phyloP scores from a whole-genome alignment of 2,329 filamentous ascomycete species.

The Botryosphaeria dothidea region DNA sequence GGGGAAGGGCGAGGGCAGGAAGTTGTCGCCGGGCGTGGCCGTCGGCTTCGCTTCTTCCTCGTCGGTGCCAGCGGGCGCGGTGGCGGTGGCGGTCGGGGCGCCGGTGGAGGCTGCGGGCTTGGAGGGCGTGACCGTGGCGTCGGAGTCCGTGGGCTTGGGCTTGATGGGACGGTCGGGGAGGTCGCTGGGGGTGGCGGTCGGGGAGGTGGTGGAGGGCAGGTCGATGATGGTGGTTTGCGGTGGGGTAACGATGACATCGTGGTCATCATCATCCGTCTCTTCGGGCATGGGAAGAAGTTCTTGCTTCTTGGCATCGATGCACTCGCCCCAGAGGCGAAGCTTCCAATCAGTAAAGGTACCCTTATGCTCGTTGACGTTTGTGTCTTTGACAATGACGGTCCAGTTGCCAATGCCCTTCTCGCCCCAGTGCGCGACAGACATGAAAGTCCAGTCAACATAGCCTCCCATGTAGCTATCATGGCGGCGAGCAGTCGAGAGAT shows the following conservation, averaged over 20 bases:
- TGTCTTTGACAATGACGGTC: constrained; percentile 89
- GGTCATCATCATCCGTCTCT: constrained; percentile 80
- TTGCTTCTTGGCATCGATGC: constrained; percentile 73
- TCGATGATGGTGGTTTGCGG: constrained; percentile 60
- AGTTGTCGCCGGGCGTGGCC: constrained; percentile 45
- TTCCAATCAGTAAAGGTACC: constrained; percentile 90
- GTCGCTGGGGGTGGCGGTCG: constrained; percentile 43
- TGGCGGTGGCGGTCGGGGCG: constrained; percentile 1
- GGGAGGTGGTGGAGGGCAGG: constrained; percentile 49
- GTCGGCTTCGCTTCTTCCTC: constrained; percentile 25
- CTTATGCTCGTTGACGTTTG: constrained; percentile 70
- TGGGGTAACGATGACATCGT: constrained; percentile 61
- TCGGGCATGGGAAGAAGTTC: constrained; percentile 77
- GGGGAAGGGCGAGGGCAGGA: constrained; percentile 83
- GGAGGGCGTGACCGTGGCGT: constrained; percentile 20
- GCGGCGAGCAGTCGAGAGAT: constrained; percentile 75
- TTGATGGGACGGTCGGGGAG: constrained; percentile 59
- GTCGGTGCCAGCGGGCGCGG: neutral
- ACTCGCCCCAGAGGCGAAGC: constrained; percentile 90
- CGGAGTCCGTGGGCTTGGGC: constrained; percentile 51
- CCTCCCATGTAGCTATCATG: constrained; percentile 67
- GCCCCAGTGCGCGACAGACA: constrained; percentile 97
- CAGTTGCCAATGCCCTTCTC: constrained; percentile 85
- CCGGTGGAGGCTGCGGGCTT: constrained; percentile 28
- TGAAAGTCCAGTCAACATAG: constrained; percentile 97